Evolutionary conservation across 768 basidiomycete genomes (phyloP).

Genomic region (Suillus brevipes): DNA sequence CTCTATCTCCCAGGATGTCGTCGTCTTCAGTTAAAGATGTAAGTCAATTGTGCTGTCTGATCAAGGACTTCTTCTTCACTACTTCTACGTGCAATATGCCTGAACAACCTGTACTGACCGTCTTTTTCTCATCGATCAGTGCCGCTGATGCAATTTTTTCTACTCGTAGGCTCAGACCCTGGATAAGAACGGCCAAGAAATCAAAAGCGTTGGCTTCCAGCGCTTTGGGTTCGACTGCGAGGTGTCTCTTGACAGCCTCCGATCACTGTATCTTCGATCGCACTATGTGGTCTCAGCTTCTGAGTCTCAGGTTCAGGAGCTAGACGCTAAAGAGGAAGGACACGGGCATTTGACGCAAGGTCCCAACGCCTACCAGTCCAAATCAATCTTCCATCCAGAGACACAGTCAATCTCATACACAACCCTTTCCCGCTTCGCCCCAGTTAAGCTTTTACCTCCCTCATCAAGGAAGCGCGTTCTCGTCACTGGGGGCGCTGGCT

Average conservation of each 20-base stretch:
- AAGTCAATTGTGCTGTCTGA: conserved; percentile 4
- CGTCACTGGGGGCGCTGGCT: conserved; percentile 98
- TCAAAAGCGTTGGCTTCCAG: conserved; percentile 77
- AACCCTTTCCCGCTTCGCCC: conserved; percentile 88
- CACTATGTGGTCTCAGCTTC: conserved; percentile 62
- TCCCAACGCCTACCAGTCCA: conserved; percentile 63
- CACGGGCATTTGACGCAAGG: conserved; percentile 58
- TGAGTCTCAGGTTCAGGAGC: conserved; percentile 36
- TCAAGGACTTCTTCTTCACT: background rate
- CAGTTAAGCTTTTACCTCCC: conserved; percentile 83
- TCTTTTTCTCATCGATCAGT: background rate
- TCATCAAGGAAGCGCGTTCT: conserved; percentile 83
- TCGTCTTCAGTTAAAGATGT: conserved; percentile 12
- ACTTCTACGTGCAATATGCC: conserved; percentile 21
- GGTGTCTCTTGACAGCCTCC: conserved; percentile 75
- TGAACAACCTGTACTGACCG: conserved; percentile 18
- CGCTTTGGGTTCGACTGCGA: conserved; percentile 91
- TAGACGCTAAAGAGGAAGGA: conserved; percentile 39
- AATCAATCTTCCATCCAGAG: conserved; percentile 83
- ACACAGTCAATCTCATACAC: conserved; percentile 87
- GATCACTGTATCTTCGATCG: conserved; percentile 85
- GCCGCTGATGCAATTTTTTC: conserved; percentile 12
- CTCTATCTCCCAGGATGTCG: conserved; percentile 12
- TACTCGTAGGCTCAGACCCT: conserved; percentile 54
- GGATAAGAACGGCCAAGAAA: conserved; percentile 75